Base-by-base conservation (phyloP, 1,284 basidiomycete species). In the Microstroma glucosiphilum region DNA sequence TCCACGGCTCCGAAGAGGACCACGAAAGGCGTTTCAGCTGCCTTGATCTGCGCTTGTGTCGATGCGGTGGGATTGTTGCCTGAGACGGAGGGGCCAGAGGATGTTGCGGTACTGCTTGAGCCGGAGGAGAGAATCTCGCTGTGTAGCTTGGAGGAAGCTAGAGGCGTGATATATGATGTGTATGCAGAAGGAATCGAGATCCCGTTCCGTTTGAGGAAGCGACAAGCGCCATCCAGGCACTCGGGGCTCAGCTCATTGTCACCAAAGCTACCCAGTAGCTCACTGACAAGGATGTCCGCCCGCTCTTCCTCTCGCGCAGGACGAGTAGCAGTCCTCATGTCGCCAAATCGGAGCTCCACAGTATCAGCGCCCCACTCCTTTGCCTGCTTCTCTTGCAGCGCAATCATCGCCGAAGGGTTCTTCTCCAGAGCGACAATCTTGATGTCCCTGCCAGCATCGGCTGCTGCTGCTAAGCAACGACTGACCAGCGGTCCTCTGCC, bases 201-300 rank as follows among this genome's bases (percentile, higher is more conserved):
- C 1, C 94, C 94, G 67, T 88, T 84, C 53, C 64, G 71, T 57
- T 78, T 78, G 51, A 78, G 58, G 60, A 79, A 92, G 54, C 92
- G 83, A 85, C 89, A 87, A 17, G 89, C 93, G n/a, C 93, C 93
- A 79, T 97, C 93, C 40, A 97, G 82, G 80, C 93, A 96, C 80
- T 99, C 96, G 0, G 96, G 96, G 76, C 91, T 93, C 51, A 98
- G 86, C 80, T 99, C 96, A 69, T 99, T 99, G 81, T 99, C 96
- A 4, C 94, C 96, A 81, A 99, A 98, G 8, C 90, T 93, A 4
- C 96, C 96, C 65, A 99, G 81, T 19, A 99, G 84, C 81, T 99
- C 96, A 81, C 90, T 94, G 70, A 99, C 88, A 59, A 99, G 84
- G 65, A 99, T 91, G 79, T 98, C 96, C 17, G 88, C 92, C 66